Base-by-base conservation (phyloP, 108 stramenopile species). In the Nitzschia inconspicua region DNA sequence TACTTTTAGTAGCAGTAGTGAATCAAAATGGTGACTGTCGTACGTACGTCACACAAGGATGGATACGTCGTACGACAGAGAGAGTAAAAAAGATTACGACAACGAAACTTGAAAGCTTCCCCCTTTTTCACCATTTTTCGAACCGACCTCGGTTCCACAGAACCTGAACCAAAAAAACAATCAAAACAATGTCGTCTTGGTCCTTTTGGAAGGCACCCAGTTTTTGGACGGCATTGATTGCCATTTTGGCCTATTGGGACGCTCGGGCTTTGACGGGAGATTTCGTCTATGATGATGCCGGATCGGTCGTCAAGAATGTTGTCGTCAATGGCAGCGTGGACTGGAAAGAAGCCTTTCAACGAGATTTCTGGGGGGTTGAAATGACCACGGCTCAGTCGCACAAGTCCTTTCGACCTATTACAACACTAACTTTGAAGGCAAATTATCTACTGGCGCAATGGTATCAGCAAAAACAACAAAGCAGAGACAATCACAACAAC, bases 321-420 rank as follows among this genome's bases (percentile, higher is more conserved):
- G 79, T 80, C 8, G 79, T 80, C 14, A 80, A 51, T 9, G 79
- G 79, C 4, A 22, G 58, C 36, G 67, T 72, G 10, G 68, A 68
- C 7, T 75, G 69, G 69, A 70, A 39, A n/a, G 67, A 80, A 34
- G 74, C 62, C 23, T 68, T 72, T 32, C 50, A 27, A 11, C 49
- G 79, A 20, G 79, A 80, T 39, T 80, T 61, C 47, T 80, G 79
- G 79, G 79, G 79, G 31, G 59, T 61, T 16, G 60, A 54, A 9
- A 72, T 75, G 70, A 57, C n/a, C 10, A 53, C 65, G 57, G 47
- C 54, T 13, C 53, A 47, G 25, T 69, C 67, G 16, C 79, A 80
- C 63, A 80, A 80, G 39, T 69, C 67, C 35, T 80, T 80, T 39
- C 79, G 79, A 40, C 79, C 79, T 20, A 65, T 80, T 0, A 80